phyloP scores from a whole-genome alignment of 2,329 filamentous ascomycete genomes.

The Scedosporium boydii region DNA sequence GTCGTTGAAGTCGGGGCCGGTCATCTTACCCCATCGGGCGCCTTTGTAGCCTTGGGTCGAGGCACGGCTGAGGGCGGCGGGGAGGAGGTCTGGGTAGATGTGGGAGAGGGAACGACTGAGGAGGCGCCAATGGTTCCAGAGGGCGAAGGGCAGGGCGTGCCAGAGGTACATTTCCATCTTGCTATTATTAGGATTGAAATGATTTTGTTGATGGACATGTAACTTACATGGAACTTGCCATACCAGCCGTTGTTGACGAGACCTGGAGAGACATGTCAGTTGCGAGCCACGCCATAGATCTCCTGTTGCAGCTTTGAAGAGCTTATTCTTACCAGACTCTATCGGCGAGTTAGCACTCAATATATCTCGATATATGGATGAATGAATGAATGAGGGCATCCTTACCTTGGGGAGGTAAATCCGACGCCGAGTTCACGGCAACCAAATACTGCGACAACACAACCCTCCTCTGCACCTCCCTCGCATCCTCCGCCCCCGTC shows the following conservation, averaged over 20 bases:
- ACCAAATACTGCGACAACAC: conserved; percentile 33
- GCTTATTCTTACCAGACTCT: conserved; percentile 5
- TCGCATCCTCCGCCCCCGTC: conserved; percentile 24
- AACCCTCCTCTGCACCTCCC: conserved; percentile 33
- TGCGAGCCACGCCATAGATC: not conserved
- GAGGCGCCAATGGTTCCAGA: conserved; percentile 37
- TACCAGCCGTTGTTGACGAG: conserved; percentile 38
- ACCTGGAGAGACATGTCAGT: conserved; percentile 13
- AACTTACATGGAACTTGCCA: conserved; percentile 16
- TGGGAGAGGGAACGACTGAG: conserved; percentile 33
- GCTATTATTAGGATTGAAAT: not conserved
- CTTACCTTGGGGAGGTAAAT: conserved; percentile 6
- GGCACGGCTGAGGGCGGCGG: conserved; percentile 26
- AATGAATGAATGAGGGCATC: not conserved
- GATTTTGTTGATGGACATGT: not conserved
- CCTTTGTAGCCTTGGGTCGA: conserved; percentile 30
- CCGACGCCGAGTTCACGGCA: conserved; percentile 22
- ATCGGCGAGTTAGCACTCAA: not conserved
- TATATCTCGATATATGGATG: no score
- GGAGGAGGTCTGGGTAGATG: conserved; percentile 37
- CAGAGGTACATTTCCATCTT: conserved; percentile 44
- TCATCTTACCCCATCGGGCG: conserved; percentile 32
- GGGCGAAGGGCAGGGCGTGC: conserved; percentile 40
- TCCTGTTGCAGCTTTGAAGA: not conserved
- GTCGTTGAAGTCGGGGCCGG: conserved; percentile 37